Evolutionary conservation across 2,329 filamentous ascomycete genomes (phyloP).

Genomic region (Coleophoma eucalyptorum): DNA sequence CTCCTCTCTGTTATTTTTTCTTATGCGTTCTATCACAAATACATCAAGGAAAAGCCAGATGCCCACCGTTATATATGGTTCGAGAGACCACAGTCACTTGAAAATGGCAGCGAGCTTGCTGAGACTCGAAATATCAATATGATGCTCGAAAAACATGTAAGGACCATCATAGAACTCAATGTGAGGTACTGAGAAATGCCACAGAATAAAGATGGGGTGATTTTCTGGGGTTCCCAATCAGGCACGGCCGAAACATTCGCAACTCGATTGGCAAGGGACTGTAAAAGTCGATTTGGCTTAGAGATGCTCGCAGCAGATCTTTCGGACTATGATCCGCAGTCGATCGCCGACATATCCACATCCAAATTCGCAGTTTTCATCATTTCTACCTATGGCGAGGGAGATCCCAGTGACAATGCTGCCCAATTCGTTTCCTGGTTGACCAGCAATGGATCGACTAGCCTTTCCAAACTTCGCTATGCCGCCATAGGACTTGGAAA

Average conservation of each 20-base stretch:
- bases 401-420: conserved; percentile 36
- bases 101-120: conserved; percentile 9
- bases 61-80: conserved; percentile 44
- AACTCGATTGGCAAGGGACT: conserved; percentile 34
- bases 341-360: conserved; percentile 14
- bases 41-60: conserved; percentile 44
- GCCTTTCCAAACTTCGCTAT: conserved; percentile 23
- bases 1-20: conserved; percentile 23
- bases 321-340: conserved; percentile 38
- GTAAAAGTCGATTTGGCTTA: conserved; percentile 33
- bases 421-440: conserved; percentile 25
- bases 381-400: conserved; percentile 36
- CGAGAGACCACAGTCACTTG: conserved; percentile 37
- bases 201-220: conserved; percentile 18
- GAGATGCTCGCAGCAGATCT: conserved; percentile 37
- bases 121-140: conserved; percentile 41
- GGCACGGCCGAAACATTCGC: conserved; percentile 41
- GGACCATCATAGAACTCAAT: no score
- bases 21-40: conserved; percentile 32
- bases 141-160: conserved; percentile 20
- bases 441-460: conserved; percentile 19
- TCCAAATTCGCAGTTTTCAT: conserved; percentile 30
- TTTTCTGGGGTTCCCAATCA: conserved; percentile 46
- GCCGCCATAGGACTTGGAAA: conserved; percentile 35
- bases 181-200: no score